Base-by-base conservation (phyloP, 2,329 filamentous ascomycete species). In the Exserohilum rostratum region DNA sequence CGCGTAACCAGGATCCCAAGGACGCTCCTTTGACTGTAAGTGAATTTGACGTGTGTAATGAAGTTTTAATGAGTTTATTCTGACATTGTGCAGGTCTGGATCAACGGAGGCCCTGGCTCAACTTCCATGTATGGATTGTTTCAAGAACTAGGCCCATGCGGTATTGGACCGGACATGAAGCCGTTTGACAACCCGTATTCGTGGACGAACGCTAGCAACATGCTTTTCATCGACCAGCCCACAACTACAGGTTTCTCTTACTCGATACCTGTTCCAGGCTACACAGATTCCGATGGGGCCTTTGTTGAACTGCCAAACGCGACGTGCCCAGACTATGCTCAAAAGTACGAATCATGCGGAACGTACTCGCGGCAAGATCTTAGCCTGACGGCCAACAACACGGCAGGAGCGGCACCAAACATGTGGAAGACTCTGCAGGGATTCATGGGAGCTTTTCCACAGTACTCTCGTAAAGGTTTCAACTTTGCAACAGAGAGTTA, bases 181-280 rank as follows among this genome's bases (percentile, higher is more conserved):
- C 80, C 84, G 33, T 81, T 79, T 40, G 83, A 84, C 65, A 88
- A 88, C 60, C 82, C 84, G 0, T 85, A 82, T 74, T 84, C 84
- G 1, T 88, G 85, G 83, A 86, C 84, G 56, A 83, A 85, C 61
- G 79, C 83, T 20, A 83, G 82, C 58, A 89, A 89, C 60, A 84
- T 89, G 81, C 82, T 90, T 13, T 90, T 88, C 72, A 84, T 90
- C 61, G 87, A 90, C 62, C 83, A 90, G 69, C 88, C 85, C 7
- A 82, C 79, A 9, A 80, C 83, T 42, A 81, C 84, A 4, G 85
- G 85, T 0, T 83, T 86, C 63, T 85, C 81, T 10, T 87, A 87
- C 66, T 77, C 77, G 4, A 68, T 75, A 11, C 74, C 78, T 0
- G 71, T 79, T 6, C 74, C 78, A 17, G 78, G 60, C 2, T 80